phyloP scores from a whole-genome alignment of 2,329 filamentous ascomycete genomes.

The Ceratocystis colombiana region DNA sequence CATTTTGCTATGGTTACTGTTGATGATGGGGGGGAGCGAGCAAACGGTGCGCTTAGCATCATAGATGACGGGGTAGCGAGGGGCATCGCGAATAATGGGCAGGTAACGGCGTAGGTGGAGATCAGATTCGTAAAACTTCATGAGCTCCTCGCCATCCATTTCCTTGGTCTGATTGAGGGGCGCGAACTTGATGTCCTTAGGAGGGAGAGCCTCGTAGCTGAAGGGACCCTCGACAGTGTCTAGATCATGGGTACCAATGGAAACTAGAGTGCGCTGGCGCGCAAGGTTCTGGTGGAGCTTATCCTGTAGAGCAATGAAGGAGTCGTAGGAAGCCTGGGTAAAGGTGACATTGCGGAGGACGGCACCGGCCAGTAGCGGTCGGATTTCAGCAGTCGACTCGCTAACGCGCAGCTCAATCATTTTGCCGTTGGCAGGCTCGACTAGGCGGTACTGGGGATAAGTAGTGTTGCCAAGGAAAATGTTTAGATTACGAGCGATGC shows the following conservation, averaged over 20 bases:
- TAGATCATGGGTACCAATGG: conserved; percentile 93
- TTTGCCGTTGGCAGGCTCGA: conserved; percentile 60
- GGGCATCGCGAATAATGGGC: conserved; percentile 86
- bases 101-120: conserved; percentile 83
- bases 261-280: conserved; percentile 83
- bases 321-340: conserved; percentile 82
- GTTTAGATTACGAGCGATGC: conserved; percentile 89
- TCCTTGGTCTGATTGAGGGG: conserved; percentile 85
- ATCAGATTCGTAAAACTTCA: conserved; percentile 92
- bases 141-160: conserved; percentile 80
- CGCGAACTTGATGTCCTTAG: conserved; percentile 82
- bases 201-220: conserved; percentile 84
- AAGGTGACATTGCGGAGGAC: conserved; percentile 87
- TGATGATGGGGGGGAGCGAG: conserved; percentile 95
- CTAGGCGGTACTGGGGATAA: conserved; percentile 69
- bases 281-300: conserved; percentile 96
- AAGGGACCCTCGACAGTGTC: conserved; percentile 91
- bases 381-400: conserved; percentile 63
- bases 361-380: conserved; percentile 80
- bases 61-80: conserved; percentile 91
- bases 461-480: conserved; percentile 73
- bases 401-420: conserved; percentile 72
- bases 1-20: conserved; percentile 94
- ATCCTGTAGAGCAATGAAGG: conserved; percentile 95
- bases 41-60: conserved; percentile 79